These are phyloP conservation scores for Ganoderma lucidum DNA, from an alignment of 1,284 basidiomycete species.

Conservation along the genomic window DNA sequence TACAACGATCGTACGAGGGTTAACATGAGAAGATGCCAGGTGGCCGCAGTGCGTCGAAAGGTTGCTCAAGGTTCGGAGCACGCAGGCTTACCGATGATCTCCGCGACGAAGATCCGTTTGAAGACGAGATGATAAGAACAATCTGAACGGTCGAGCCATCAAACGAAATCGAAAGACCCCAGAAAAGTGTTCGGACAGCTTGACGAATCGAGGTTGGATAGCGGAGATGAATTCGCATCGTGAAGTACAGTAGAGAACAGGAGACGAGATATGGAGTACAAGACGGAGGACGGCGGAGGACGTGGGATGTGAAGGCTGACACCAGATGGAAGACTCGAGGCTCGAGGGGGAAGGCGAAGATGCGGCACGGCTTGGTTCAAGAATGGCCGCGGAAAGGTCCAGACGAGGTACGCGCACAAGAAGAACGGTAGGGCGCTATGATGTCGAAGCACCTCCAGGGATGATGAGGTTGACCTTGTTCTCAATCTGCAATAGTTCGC, in stretches of 20 bases:
- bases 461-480: slow-evolving; percentile 75
- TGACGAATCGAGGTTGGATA: background rate
- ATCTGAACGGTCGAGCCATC: background rate
- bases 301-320: background rate
- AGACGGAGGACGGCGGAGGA: background rate
- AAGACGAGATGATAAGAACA: background rate
- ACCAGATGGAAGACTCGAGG: background rate
- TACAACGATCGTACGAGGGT: background rate
- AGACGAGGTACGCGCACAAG: background rate
- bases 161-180: background rate
- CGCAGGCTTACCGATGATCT: background rate
- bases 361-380: background rate
- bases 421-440: background rate
- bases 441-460: slow-evolving; percentile 4
- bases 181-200: background rate
- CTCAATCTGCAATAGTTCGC: slow-evolving; percentile 78
- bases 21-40: background rate
- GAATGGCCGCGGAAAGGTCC: background rate
- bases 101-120: background rate
- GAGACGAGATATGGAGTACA: background rate
- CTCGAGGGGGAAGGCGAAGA: background rate
- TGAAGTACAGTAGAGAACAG: background rate
- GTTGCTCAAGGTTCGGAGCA: background rate
- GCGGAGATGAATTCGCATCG: background rate
- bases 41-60: background rate